Evolutionary conservation across 73 alveolate species (phyloP).

Genomic region (Loxodes magnus): DNA sequence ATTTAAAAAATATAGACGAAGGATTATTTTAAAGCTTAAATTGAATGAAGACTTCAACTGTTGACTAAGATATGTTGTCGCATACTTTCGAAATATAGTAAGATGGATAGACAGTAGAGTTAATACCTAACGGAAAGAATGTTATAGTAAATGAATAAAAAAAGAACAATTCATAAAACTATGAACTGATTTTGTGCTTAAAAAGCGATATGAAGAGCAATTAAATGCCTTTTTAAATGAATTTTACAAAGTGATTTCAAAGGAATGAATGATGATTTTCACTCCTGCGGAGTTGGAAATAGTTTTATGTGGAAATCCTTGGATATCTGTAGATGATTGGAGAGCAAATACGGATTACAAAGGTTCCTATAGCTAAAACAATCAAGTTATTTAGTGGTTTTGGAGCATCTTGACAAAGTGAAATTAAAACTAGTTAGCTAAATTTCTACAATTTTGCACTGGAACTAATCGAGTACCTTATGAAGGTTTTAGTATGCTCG

Average conservation of each 20-base stretch:
- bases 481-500: slow-evolving; percentile 71
- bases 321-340: slow-evolving; percentile 89
- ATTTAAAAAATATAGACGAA: slow-evolving; percentile 25
- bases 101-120: slow-evolving; percentile 22
- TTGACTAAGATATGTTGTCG: slow-evolving; percentile 18
- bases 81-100: slow-evolving; percentile 20
- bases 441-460: slow-evolving; percentile 81
- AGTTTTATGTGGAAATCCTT: slow-evolving; percentile 52
- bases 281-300: slow-evolving; percentile 51
- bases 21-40: slow-evolving; percentile 3
- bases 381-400: slow-evolving; percentile 80
- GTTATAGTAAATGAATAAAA: slow-evolving; percentile 11
- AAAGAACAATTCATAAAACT: slow-evolving; percentile 3
- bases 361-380: slow-evolving; percentile 52
- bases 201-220: slow-evolving; percentile 19
- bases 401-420: slow-evolving; percentile 69
- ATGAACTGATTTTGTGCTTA: slow-evolving; percentile 37
- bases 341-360: slow-evolving; percentile 64
- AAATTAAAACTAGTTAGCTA: slow-evolving; percentile 54
- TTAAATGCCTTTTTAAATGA: slow-evolving; percentile 34
- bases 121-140: slow-evolving; percentile 33
- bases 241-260: slow-evolving; percentile 48
- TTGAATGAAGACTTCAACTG: slow-evolving; percentile 18
- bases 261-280: slow-evolving; percentile 23
- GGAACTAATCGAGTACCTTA: slow-evolving; percentile 88